Evolutionary conservation across 2,329 filamentous ascomycete genomes (phyloP).

Genomic region (Aureobasidium sp.): DNA sequence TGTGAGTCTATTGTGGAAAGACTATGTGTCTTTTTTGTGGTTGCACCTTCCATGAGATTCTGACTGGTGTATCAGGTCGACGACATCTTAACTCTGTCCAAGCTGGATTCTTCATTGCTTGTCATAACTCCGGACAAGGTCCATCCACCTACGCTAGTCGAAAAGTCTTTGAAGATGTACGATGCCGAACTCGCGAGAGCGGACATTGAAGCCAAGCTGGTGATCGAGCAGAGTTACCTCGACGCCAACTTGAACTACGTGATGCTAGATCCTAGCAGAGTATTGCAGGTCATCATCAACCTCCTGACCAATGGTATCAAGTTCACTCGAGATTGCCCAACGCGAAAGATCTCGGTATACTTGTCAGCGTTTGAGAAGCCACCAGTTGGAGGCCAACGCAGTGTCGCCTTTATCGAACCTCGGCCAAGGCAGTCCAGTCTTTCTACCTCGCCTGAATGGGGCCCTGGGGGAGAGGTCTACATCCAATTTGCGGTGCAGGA

Average conservation of each 20-base stretch:
- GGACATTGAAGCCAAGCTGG: slow-evolving; percentile 27
- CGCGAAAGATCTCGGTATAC: slow-evolving; percentile 32
- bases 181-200: slow-evolving; percentile 33
- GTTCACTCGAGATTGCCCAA: slow-evolving; percentile 31
- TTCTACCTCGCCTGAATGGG: slow-evolving; percentile 28
- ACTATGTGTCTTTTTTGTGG: too few relatives aligned
- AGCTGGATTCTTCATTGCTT: slow-evolving; percentile 26
- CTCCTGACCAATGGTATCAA: slow-evolving; percentile 42
- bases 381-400: slow-evolving; percentile 28
- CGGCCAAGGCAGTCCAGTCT: slow-evolving; percentile 15
- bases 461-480: slow-evolving; percentile 31
- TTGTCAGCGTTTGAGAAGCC: slow-evolving; percentile 30
- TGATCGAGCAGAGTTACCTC: slow-evolving; percentile 31
- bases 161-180: slow-evolving; percentile 32
- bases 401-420: slow-evolving; percentile 29
- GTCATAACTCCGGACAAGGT: slow-evolving; percentile 36
- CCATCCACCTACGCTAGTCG: slow-evolving; percentile 30
- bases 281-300: slow-evolving; percentile 38
- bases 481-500: slow-evolving; percentile 30
- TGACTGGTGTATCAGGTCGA: slow-evolving; percentile 27
- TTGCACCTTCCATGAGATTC: too few relatives aligned
- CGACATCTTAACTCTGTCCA: slow-evolving; percentile 39
- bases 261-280: slow-evolving; percentile 36
- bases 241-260: slow-evolving; percentile 31
- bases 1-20: neutral